Evolutionary conservation across 768 basidiomycete genomes (phyloP).

Genomic region (Agaricus subrufescens): DNA sequence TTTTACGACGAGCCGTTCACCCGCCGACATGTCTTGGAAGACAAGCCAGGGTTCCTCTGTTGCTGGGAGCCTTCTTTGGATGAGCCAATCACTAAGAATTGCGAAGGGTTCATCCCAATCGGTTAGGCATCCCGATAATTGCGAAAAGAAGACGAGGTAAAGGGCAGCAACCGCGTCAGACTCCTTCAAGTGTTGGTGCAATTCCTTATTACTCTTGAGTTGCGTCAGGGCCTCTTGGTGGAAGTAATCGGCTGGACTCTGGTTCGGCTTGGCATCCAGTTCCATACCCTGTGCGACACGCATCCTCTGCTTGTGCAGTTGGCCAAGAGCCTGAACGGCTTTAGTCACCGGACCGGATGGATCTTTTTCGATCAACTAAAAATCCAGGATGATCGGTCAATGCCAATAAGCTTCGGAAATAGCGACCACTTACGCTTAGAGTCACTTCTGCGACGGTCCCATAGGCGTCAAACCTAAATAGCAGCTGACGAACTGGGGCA

Average conservation of each 20-base stretch:
- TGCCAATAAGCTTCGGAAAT: not conserved
- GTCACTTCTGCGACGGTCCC: slow-evolving; percentile 60
- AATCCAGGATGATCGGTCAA: slow-evolving; percentile 1
- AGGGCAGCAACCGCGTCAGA: slow-evolving; percentile 75
- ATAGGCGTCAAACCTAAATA: slow-evolving; percentile 48
- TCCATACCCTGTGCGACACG: slow-evolving; percentile 62
- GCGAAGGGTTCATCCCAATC: slow-evolving; percentile 71
- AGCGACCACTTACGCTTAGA: slow-evolving; percentile 47
- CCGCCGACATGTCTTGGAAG: slow-evolving; percentile 49
- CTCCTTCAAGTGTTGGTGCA: slow-evolving; percentile 52
- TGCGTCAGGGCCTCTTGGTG: slow-evolving; percentile 66
- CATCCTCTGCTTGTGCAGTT: slow-evolving; percentile 60
- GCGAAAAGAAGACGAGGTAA: slow-evolving; percentile 70
- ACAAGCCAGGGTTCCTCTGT: slow-evolving; percentile 62
- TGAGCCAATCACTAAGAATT: slow-evolving; percentile 74
- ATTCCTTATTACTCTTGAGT: slow-evolving; percentile 49
- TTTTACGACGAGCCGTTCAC: slow-evolving; percentile 60
- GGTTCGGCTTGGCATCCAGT: slow-evolving; percentile 47
- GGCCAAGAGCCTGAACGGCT: slow-evolving; percentile 73
- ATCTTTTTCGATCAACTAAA: slow-evolving; percentile 53
- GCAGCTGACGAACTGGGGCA: slow-evolving; percentile 60
- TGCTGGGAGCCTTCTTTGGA: slow-evolving; percentile 54
- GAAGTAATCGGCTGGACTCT: slow-evolving; percentile 57
- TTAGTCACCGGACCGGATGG: slow-evolving; percentile 69
- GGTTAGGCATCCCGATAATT: slow-evolving; percentile 61